Base-by-base conservation (phyloP, 208 protist genomes). In the Leptomonas seymouri region DNA sequence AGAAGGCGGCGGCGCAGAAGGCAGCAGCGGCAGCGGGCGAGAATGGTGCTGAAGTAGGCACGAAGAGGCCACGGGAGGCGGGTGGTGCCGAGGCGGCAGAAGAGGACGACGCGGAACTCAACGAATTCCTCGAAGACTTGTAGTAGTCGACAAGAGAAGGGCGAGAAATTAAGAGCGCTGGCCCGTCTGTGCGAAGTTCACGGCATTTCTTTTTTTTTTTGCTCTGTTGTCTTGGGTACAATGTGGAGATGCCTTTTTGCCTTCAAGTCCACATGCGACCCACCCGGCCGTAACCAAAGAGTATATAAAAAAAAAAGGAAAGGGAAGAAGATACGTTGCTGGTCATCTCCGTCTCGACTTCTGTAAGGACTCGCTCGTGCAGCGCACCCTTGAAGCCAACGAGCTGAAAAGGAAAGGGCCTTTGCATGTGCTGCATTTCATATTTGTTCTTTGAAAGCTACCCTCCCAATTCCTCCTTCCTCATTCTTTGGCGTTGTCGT, bases 111-210 rank as follows among this genome's bases (percentile, higher is more conserved):
- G 76, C 80, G 7, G 90, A 93, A 53, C 59, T 96, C 7, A 84
- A 89, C 56, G 85, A 93, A 23, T 89, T 93, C 44, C 75, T 96
- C 25, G 85, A 93, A 59, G 87, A 86, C 36, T 74, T 96, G 54
- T 89, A 82, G 18, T 78, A 30, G 44, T 21, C 16, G 3, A 48
- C 39, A 16, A 18, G 44, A 48, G 12, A 48, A 16, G 11, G 18
- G 20, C 14, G 3, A 14, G 46, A 53, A 53, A 16, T 42, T 65
- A 36, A 42, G 50, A 68, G 6, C 63, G 21, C 45, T 7, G 28
- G 7, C 45, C 28, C 58, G 21, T 71, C 0, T 54, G 23, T 71
- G 53, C 41, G 18, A 41, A 18, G 45, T 21, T 49, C 42, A 66
- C 7, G 48, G 16, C 36, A 3, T 44, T 48, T 16, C 20, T 48